Base-by-base conservation (phyloP, 2,329 filamentous ascomycete genomes). In the Penicillium hesseltinei region DNA sequence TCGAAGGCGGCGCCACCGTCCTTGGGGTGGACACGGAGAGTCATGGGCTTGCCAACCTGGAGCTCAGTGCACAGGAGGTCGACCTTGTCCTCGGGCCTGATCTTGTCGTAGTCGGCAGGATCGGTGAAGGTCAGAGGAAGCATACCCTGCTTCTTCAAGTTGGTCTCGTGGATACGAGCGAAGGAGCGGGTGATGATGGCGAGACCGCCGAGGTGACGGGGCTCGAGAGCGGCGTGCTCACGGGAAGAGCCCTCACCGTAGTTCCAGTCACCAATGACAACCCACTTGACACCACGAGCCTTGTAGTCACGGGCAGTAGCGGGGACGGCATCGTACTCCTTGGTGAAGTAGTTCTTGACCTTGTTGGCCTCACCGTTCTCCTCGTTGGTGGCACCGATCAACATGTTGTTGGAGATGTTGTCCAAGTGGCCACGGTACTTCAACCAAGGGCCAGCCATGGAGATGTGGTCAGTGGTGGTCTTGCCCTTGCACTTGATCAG, bases 131-230 rank as follows among this genome's bases (percentile, higher is more conserved):
- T 97, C 66, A 99, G 85, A 72, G 94, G 94, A 81, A 99, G 90
- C 93, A 99, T 97, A 81, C 94, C 94, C 87, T 99, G 94, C 89
- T 99, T 99, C 91, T 99, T 99, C 83, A 99, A 81, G 87, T 99
- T 99, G 83, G 94, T 99, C 85, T 99, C 94, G 85, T 99, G 94
- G 75, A 99, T 99, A 89, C 94, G 94, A 73, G 94, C 94, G 76
- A 99, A 99, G 65, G 86, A 91, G 75, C 91, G 89, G 74, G 89
- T 92, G 76, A 99, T 95, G 82, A 99, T 96, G 73, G 93, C 94
- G 72, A 97, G 86, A 78, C 93, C 94, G 73, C 94, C 94, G 65
- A 99, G 88, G 82, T 97, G 93, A 76, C 94, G 88, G 75, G 94
- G 94, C 84, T 99, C 93, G 62, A 99, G 87, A 78, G 94, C 94